phyloP scores from a whole-genome alignment of 352 stramenopile genomes.

The Blastocystis sp. region DNA sequence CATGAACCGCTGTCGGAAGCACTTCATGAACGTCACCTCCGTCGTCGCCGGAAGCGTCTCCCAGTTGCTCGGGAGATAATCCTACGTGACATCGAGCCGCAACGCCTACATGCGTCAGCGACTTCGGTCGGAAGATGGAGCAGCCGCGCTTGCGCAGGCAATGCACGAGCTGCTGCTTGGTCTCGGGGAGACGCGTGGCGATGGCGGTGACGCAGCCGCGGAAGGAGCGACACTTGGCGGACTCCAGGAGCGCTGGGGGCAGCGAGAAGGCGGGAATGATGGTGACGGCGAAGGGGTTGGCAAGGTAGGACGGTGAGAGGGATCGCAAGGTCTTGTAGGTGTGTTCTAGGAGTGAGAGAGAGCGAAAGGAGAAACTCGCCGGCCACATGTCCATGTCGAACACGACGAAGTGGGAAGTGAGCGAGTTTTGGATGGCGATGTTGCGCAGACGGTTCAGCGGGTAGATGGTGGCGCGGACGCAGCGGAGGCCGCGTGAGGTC shows the following conservation, averaged over 20 bases:
- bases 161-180: neutral
- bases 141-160: neutral
- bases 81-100: neutral
- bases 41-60: neutral
- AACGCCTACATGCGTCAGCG: neutral
- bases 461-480: neutral
- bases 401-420: conserved; percentile 53
- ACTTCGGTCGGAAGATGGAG: conserved; percentile 15
- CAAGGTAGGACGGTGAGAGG: neutral
- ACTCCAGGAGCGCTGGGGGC: neutral
- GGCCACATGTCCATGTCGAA: conserved; percentile 58
- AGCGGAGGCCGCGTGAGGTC: neutral
- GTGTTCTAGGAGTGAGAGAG: neutral
- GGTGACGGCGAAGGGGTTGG: conserved; percentile 9
- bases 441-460: conserved; percentile 49
- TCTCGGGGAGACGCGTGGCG: conserved; percentile 2
- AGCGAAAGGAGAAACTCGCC: neutral
- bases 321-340: neutral
- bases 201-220: neutral
- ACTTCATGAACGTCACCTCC: neutral
- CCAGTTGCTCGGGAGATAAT: conserved; percentile 47
- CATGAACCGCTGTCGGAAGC: conserved; percentile 37
- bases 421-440: conserved; percentile 25
- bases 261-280: conserved; percentile 51
- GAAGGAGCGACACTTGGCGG: neutral